phyloP scores from a whole-genome alignment of 345 rosid genomes.

The Rhizophora apiculata region DNA sequence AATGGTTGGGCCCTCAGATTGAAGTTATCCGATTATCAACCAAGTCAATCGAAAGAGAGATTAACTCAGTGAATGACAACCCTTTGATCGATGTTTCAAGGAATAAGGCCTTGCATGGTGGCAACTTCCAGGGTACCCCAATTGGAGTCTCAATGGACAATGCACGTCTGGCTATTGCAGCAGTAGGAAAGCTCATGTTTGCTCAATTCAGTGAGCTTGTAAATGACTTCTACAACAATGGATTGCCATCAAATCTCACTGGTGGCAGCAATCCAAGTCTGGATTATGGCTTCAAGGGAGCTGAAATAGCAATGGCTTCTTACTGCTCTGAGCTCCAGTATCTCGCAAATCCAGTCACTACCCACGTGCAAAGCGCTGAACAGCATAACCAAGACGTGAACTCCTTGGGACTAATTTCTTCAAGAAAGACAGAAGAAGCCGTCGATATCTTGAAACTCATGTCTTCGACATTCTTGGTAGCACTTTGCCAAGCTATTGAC shows the following conservation, averaged over 20 bases:
- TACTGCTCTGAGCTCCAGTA: slow-evolving; percentile 76
- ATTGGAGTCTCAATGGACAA: slow-evolving; percentile 88
- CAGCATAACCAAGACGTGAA: slow-evolving; percentile 85
- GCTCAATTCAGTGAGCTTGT: slow-evolving; percentile 79
- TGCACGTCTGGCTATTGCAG: slow-evolving; percentile 57
- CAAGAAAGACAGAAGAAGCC: slow-evolving; percentile 61
- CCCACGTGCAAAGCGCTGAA: slow-evolving; percentile 72
- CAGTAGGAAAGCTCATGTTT: slow-evolving; percentile 75
- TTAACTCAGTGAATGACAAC: slow-evolving; percentile 75
- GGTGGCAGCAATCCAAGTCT: slow-evolving; percentile 61
- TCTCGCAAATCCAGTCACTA: slow-evolving; percentile 73
- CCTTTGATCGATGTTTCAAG: slow-evolving; percentile 72
- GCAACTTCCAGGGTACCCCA: slow-evolving; percentile 84
- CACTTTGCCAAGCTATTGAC: slow-evolving; percentile 67
- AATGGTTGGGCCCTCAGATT: slow-evolving; percentile 79
- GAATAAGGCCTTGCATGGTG: slow-evolving; percentile 68
- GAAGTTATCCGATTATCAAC: slow-evolving; percentile 67
- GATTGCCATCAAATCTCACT: slow-evolving; percentile 64
- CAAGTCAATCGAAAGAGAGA: slow-evolving; percentile 68
- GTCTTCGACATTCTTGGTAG: slow-evolving; percentile 66
- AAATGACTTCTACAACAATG: slow-evolving; percentile 75
- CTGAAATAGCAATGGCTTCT: slow-evolving; percentile 81
- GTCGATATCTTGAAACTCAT: slow-evolving; percentile 63
- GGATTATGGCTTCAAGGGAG: slow-evolving; percentile 80
- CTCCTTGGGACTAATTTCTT: slow-evolving; percentile 62